Evolutionary conservation across 164 flowering plant species (phyloP).

Genomic region (Litsea cubeba): DNA sequence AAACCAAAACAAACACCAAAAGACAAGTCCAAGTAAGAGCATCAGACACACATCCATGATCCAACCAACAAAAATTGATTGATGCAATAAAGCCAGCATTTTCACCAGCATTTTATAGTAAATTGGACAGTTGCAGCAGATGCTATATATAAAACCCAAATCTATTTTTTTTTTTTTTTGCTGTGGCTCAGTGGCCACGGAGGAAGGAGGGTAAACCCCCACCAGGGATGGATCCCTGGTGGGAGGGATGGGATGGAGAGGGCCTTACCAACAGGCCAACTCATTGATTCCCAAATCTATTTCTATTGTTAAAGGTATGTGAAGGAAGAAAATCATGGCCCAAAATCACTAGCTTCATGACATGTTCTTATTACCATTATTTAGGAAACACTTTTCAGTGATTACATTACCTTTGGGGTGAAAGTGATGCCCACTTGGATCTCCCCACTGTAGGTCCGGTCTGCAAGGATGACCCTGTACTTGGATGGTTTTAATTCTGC

Average conservation of each 20-base stretch:
- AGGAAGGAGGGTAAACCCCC: no score
- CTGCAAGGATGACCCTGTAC: conserved; percentile 32
- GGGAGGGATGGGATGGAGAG: no score
- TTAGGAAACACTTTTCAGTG: neutral
- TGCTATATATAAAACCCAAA: neutral
- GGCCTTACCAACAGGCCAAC: no score
- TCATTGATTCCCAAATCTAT: no score
- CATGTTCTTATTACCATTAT: no score
- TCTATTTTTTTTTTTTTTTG: no score
- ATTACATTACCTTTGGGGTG: conserved; percentile 36
- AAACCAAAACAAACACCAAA: neutral
- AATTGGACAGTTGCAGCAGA: neutral
- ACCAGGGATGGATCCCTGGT: no score
- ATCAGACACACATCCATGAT: no score
- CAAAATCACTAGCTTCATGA: neutral
- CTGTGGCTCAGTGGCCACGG: no score
- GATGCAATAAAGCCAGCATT: neutral
- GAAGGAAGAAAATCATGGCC: neutral
- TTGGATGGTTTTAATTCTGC: conserved; percentile 43
- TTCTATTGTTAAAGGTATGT: neutral
- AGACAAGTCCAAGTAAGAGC: neutral
- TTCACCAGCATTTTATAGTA: neutral
- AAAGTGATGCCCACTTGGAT: conserved; percentile 52
- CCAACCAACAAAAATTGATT: neutral
- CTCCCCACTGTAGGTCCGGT: conserved; percentile 48